phyloP scores from a whole-genome alignment of 768 basidiomycete species.

The Pilatotrama ljubarskyi region DNA sequence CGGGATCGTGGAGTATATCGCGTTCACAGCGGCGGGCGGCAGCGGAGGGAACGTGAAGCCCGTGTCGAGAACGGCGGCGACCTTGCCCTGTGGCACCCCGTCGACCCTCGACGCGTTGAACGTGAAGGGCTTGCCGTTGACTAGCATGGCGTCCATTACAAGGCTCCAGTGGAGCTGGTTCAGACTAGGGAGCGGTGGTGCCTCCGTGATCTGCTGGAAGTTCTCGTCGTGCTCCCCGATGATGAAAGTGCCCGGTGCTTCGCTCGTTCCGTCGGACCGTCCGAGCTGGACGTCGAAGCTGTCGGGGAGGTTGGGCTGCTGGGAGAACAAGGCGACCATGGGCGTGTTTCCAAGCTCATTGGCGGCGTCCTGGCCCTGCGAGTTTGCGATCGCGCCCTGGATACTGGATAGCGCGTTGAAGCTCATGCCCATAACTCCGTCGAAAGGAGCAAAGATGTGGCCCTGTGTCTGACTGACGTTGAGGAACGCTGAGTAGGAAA shows the following conservation, averaged over 20 bases:
- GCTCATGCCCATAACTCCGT: slow-evolving; percentile 76
- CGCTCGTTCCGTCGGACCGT: slow-evolving; percentile 24
- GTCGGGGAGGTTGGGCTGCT: slow-evolving; percentile 24
- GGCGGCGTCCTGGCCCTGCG: slow-evolving; percentile 17
- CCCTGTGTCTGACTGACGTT: slow-evolving; percentile 36
- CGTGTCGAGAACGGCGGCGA: slow-evolving; percentile 32
- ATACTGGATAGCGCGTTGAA: slow-evolving; percentile 73
- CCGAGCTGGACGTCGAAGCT: slow-evolving; percentile 31
- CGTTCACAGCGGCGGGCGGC: slow-evolving; percentile 27
- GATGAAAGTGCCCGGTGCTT: slow-evolving; percentile 29
- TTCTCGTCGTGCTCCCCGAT: slow-evolving; percentile 29
- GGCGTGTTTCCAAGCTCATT: slow-evolving; percentile 20
- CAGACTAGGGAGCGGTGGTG: slow-evolving; percentile 40
- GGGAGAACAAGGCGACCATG: slow-evolving; percentile 26
- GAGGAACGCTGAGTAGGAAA: slow-evolving; percentile 50
- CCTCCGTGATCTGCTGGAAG: slow-evolving; percentile 18
- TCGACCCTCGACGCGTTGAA: slow-evolving; percentile 39
- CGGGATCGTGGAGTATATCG: slow-evolving; percentile 33
- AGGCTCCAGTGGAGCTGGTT: slow-evolving; percentile 33
- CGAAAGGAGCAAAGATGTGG: slow-evolving; percentile 53
- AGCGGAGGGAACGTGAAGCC: slow-evolving; percentile 32
- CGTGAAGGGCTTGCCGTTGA: slow-evolving; percentile 51
- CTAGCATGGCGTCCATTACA: slow-evolving; percentile 40
- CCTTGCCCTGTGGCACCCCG: slow-evolving; percentile 23
- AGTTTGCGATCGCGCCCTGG: slow-evolving; percentile 35